Conservation (phyloP, 129 eudicot species). For the Saussurea involucrata region DNA sequence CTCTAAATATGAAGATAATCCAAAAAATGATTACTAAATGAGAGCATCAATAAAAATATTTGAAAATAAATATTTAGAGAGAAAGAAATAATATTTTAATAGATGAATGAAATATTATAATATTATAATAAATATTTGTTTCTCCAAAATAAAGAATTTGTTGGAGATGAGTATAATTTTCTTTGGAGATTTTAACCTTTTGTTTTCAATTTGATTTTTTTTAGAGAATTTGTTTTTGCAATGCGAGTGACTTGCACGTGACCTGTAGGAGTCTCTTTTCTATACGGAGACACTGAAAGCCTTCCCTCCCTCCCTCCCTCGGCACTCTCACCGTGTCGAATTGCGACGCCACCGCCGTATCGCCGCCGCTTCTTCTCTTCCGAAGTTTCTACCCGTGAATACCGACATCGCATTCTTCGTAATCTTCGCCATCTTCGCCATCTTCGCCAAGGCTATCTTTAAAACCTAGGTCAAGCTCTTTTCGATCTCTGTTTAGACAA, state of each 20-base stretch:
- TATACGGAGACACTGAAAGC: neutral
- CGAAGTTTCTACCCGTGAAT: neutral
- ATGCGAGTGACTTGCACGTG: conserved; percentile 13
- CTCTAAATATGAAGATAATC: too few species aligned
- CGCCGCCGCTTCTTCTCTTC: conserved; percentile 5
- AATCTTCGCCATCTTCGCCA: neutral
- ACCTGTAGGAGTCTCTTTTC: neutral
- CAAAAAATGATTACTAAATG: too few species aligned
- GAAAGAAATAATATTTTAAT: too few species aligned
- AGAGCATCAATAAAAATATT: too few species aligned
- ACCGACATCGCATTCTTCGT: conserved; percentile 2
- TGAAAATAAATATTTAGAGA: too few species aligned
- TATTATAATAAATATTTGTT: too few species aligned
- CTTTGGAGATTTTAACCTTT: too few species aligned
- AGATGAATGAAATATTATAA: too few species aligned
- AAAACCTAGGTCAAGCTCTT: conserved; percentile 17
- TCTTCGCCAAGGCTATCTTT: conserved; percentile 14
- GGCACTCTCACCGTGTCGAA: conserved; percentile 1
- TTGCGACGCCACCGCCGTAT: conserved; percentile 12
- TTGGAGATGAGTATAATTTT: too few species aligned
- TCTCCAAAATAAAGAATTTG: too few species aligned
- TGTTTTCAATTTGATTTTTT: too few species aligned
- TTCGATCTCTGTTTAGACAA: neutral
- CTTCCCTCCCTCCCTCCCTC: conserved; percentile 2
- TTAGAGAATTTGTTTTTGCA: neutral